These are phyloP conservation scores for Rubroboletus satanas DNA, from an alignment of 768 basidiomycete species.

Conservation along the genomic window DNA sequence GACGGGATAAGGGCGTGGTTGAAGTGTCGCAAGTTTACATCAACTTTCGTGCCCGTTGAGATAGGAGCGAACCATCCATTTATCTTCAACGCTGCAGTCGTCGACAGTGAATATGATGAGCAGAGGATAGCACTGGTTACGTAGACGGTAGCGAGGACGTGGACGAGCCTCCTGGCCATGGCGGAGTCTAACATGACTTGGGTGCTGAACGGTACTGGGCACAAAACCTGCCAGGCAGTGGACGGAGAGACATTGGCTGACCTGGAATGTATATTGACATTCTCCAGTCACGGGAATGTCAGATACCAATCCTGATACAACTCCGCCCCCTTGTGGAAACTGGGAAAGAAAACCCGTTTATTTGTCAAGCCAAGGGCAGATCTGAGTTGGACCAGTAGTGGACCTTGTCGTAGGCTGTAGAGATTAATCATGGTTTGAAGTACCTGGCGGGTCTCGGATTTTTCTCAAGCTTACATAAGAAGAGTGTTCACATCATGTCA, in stretches of 20 bases:
- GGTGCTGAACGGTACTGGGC: not conserved
- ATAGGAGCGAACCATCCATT: constrained; percentile 3
- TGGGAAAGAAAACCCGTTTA: not conserved
- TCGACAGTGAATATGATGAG: constrained; percentile 27
- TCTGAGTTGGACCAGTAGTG: not conserved
- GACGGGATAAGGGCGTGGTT: not conserved
- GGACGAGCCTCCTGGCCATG: constrained; percentile 11
- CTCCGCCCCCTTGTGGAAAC: not conserved
- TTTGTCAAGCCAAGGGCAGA: not conserved
- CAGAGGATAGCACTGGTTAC: constrained; percentile 28
- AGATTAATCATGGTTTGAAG: not conserved
- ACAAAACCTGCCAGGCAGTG: not conserved
- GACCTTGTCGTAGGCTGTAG: not conserved
- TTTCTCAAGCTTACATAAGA: not conserved
- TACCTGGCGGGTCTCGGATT: not conserved
- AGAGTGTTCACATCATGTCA: not conserved
- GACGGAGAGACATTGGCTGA: not conserved
- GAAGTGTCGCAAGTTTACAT: not conserved
- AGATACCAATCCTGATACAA: not conserved
- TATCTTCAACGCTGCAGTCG: constrained; percentile 7
- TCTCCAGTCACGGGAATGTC: not conserved
- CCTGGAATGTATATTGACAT: constrained; percentile 15
- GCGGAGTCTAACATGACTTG: constrained; percentile 4
- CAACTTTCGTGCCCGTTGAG: not conserved
- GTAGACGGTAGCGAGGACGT: constrained; percentile 22